These are phyloP conservation scores for Rhododendron williamsianum DNA, from an alignment of 148 eudicot genomes.

Conservation along the genomic window DNA sequence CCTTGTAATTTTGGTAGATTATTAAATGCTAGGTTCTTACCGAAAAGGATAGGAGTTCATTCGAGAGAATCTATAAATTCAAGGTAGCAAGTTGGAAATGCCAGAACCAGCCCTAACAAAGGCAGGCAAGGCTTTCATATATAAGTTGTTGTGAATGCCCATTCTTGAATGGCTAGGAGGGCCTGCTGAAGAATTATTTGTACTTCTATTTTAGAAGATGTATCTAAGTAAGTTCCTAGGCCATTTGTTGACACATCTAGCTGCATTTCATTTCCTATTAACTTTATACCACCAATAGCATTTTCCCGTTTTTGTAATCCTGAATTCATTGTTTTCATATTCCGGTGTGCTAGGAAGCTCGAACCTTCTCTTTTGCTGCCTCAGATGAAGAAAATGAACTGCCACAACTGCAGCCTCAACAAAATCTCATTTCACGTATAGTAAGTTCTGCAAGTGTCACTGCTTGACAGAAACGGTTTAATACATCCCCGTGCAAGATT, in stretches of 20 bases:
- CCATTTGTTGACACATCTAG: background rate
- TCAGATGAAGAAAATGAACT: conserved; percentile 25
- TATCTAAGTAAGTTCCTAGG: background rate
- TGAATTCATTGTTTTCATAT: conserved; percentile 1
- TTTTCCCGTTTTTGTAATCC: background rate
- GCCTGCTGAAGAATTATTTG: background rate
- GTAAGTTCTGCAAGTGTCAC: conserved; percentile 8
- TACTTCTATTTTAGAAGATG: background rate
- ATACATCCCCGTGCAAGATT: background rate
- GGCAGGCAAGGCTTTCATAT: background rate
- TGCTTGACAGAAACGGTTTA: background rate
- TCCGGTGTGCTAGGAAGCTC: conserved; percentile 13
- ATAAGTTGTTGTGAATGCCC: background rate
- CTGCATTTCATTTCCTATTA: background rate
- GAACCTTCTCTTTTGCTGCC: background rate
- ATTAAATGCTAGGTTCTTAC: too few relatives aligned
- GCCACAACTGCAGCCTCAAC: conserved; percentile 13
- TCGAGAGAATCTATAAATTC: background rate
- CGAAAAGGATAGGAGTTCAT: background rate
- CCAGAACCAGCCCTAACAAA: background rate
- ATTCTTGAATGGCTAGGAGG: background rate
- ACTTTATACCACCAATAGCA: background rate
- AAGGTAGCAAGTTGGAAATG: background rate
- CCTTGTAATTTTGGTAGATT: too few relatives aligned
- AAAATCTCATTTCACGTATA: conserved; percentile 19